Percentiles rank a stretch among this genome's conserved stretches.
Conservation (phyloP, 2,329 filamentous ascomycete species). For the Hymenoscyphus fraxineus region DNA sequence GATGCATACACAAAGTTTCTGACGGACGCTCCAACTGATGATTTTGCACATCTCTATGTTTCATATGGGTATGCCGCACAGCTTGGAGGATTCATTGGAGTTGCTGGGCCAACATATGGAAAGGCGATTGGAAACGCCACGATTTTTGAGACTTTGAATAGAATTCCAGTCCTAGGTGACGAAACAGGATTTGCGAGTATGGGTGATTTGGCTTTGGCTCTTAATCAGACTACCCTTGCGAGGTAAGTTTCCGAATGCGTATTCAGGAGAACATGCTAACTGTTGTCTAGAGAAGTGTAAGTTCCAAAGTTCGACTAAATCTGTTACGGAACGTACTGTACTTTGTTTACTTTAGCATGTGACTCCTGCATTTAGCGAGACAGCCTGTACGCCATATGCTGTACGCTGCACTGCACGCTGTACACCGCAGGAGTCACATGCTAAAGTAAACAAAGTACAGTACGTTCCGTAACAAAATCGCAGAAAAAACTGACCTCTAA, state of each 20-base stretch:
- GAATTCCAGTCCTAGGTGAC: constrained; percentile 19
- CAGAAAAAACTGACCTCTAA: not conserved
- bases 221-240: constrained; percentile 19
- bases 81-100: constrained; percentile 16
- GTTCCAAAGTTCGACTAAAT: not conserved
- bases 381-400: too few species aligned
- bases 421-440: too few species aligned
- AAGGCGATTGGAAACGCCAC: constrained; percentile 20
- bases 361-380: too few species aligned
- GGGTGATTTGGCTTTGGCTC: constrained; percentile 14
- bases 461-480: too few species aligned
- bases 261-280: not conserved
- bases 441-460: too few species aligned
- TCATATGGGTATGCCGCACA: constrained; percentile 16
- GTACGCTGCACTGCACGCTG: too few species aligned
- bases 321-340: too few species aligned
- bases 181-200: constrained; percentile 18
- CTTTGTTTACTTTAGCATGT: too few species aligned
- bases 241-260: constrained; percentile 11
- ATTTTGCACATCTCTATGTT: constrained; percentile 21
- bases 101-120: constrained; percentile 18
- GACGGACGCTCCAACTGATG: constrained; percentile 18
- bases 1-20: constrained; percentile 20
- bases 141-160: constrained; percentile 23
- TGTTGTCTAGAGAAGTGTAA: constrained; percentile 3